These are phyloP conservation scores for Heimioporus sp. DNA, from an alignment of 768 basidiomycete species.

Conservation along the genomic window DNA sequence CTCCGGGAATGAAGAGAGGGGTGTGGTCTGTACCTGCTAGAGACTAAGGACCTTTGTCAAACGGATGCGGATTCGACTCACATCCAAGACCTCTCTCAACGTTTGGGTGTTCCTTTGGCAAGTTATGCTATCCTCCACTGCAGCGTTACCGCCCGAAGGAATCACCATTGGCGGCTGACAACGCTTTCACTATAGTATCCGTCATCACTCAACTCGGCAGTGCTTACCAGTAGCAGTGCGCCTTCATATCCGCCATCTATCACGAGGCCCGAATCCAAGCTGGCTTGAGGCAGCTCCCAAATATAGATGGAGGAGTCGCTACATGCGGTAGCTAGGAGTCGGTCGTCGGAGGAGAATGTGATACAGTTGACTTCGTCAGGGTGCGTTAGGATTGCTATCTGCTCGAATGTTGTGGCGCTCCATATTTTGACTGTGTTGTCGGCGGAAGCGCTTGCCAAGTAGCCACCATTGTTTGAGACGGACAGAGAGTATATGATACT, in stretches of 20 bases:
- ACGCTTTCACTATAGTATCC: conserved; percentile 1
- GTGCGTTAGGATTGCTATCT: conserved; percentile 21
- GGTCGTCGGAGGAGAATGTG: conserved; percentile 30
- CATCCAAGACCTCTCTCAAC: conserved; percentile 15
- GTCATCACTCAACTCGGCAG: neutral
- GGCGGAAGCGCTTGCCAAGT: conserved; percentile 28
- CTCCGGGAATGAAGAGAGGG: neutral
- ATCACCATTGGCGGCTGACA: conserved; percentile 12
- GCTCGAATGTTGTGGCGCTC: conserved; percentile 25
- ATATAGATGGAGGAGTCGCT: conserved; percentile 28
- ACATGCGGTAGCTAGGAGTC: conserved; percentile 31
- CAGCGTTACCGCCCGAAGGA: neutral
- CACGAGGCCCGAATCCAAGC: conserved; percentile 28
- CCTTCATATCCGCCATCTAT: conserved; percentile 23
- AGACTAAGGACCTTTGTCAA: conserved; percentile 5
- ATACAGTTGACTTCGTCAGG: conserved; percentile 28
- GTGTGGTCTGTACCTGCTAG: conserved; percentile 6
- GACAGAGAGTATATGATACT: conserved; percentile 28
- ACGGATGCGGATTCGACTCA: conserved; percentile 7
- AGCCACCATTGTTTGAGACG: conserved; percentile 27
- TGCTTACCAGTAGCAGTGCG: conserved; percentile 24
- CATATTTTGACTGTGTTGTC: conserved; percentile 30
- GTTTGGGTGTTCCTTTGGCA: conserved; percentile 4
- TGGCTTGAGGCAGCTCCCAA: conserved; percentile 30
- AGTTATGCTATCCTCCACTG: neutral